Evolutionary conservation across 352 stramenopile species (phyloP).

Genomic region (Globisporangium orthogonon): DNA sequence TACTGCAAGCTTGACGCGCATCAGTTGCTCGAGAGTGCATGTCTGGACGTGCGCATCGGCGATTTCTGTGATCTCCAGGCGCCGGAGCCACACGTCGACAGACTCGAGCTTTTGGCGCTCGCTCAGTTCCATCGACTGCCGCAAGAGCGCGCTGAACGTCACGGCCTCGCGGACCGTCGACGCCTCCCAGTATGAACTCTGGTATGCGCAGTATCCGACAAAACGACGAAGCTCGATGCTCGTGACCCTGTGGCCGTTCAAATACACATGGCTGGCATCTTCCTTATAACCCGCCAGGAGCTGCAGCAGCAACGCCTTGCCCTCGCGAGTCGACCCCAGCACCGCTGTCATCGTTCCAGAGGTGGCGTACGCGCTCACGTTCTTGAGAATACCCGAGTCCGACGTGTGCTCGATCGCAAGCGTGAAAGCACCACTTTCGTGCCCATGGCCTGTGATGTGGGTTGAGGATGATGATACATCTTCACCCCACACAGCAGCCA

Average conservation of each 20-base stretch:
- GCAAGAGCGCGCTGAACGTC: constrained; percentile 63
- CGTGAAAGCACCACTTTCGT: constrained; percentile 7
- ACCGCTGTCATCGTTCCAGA: constrained; percentile 36
- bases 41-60: constrained; percentile 13
- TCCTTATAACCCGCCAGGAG: constrained; percentile 77
- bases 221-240: constrained; percentile 14
- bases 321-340: constrained; percentile 42
- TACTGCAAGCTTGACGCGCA: constrained; percentile 41
- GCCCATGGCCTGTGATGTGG: not conserved
- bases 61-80: constrained; percentile 14
- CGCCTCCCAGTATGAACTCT: constrained; percentile 32
- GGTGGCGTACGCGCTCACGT: constrained; percentile 30
- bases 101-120: constrained; percentile 3
- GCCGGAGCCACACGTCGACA: constrained; percentile 11
- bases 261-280: constrained; percentile 35
- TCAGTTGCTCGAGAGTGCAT: constrained; percentile 14
- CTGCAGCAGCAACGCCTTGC: constrained; percentile 54
- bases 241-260: constrained; percentile 23
- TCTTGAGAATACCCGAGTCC: constrained; percentile 31
- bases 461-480: not conserved
- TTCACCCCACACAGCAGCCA: constrained; percentile 9
- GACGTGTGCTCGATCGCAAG: constrained; percentile 19
- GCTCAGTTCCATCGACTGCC: constrained; percentile 13
- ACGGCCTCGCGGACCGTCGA: constrained; percentile 64
- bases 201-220: constrained; percentile 38